phyloP scores from a whole-genome alignment of 202 grass and related monocot genomes.

The Schoenoplectus triqueter region DNA sequence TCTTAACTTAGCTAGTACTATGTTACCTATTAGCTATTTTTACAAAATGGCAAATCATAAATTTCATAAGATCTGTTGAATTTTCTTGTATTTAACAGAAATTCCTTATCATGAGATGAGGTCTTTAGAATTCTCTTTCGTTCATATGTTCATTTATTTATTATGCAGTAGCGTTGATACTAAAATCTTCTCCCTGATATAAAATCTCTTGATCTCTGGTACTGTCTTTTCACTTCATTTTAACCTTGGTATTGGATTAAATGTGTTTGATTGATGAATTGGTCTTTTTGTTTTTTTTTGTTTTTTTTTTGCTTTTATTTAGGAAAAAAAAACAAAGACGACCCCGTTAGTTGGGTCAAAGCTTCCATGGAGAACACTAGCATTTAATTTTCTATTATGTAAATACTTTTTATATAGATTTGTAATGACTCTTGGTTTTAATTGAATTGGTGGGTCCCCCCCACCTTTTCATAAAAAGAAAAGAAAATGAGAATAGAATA shows the following conservation, averaged over 20 bases:
- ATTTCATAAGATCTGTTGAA: not conserved
- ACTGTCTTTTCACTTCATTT: slow-evolving; percentile 1
- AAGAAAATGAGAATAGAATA: too few species aligned
- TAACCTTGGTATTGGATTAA: not conserved
- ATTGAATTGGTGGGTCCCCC: not conserved
- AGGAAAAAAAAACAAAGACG: not conserved
- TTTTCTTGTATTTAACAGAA: slow-evolving; percentile 11
- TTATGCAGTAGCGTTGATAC: slow-evolving; percentile 1
- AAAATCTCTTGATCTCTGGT: not conserved
- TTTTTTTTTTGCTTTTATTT: not conserved
- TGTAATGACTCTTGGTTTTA: not conserved
- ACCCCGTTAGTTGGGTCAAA: not conserved
- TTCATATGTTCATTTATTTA: not conserved
- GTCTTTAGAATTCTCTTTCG: not conserved
- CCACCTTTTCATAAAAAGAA: not conserved
- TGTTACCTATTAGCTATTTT: slow-evolving; percentile 22
- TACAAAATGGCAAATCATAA: not conserved
- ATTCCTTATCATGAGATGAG: not conserved
- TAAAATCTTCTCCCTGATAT: not conserved
- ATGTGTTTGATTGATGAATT: not conserved
- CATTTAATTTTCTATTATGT: not conserved
- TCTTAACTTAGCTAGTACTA: slow-evolving; percentile 18
- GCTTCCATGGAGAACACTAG: not conserved
- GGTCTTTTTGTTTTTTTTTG: not conserved
- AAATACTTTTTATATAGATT: not conserved